A percentile compares a stretch with the other conserved stretches of the same genome.
Evolutionary conservation across 192 early-diverging fungal species (phyloP).

Genomic region (Entomortierella chlamydospora): DNA sequence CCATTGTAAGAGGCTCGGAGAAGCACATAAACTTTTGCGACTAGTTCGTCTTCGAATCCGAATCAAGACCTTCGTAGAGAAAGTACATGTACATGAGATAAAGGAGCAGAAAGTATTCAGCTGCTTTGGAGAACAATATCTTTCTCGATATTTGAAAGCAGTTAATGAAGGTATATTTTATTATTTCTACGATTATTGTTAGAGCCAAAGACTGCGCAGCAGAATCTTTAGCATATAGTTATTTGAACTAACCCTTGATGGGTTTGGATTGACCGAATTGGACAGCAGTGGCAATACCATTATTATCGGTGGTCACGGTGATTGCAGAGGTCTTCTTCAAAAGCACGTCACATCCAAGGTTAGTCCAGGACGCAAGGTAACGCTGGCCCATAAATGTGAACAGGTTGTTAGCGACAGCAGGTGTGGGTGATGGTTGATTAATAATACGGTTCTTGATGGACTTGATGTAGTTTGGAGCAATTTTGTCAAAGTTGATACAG

Average conservation of each 20-base stretch:
- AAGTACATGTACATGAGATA: too few species aligned
- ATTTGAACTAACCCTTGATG: slow-evolving; percentile 14
- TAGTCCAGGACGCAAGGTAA: slow-evolving; percentile 26
- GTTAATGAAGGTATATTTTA: too few species aligned
- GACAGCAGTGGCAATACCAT: slow-evolving; percentile 11
- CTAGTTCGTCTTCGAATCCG: background rate
- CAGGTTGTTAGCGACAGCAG: slow-evolving; percentile 17
- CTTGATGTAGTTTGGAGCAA: slow-evolving; percentile 24
- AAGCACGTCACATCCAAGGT: slow-evolving; percentile 22
- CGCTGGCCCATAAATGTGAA: slow-evolving; percentile 45
- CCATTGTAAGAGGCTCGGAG: slow-evolving; percentile 14
- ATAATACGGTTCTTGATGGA: slow-evolving; percentile 4
- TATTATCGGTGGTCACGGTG: slow-evolving; percentile 7
- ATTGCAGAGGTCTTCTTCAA: slow-evolving; percentile 31
- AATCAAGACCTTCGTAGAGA: too few species aligned
- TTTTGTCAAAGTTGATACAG: slow-evolving; percentile 11
- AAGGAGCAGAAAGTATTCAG: background rate
- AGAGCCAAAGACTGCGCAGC: too few species aligned
- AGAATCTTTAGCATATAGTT: too few species aligned
- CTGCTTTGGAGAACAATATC: too few species aligned
- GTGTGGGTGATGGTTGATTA: slow-evolving; percentile 5
- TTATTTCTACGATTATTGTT: too few species aligned
- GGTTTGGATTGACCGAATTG: slow-evolving; percentile 36
- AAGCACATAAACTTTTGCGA: background rate
- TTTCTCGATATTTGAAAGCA: too few species aligned